phyloP scores from a whole-genome alignment of 2,329 filamentous ascomycete genomes.

The Achaetomium macrosporum region DNA sequence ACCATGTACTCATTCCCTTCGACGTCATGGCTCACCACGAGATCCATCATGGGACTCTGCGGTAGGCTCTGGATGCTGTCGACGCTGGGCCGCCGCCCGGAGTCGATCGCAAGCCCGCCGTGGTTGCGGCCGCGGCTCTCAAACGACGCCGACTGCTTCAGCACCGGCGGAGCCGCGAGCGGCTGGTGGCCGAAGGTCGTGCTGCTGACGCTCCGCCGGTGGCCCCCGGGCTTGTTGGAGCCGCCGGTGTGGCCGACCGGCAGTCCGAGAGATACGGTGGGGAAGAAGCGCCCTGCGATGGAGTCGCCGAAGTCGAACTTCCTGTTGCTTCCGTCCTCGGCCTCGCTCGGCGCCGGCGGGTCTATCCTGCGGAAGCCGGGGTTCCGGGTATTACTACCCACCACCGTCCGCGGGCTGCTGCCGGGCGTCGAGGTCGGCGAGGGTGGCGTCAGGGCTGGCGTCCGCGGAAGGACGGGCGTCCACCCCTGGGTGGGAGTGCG shows the following conservation, averaged over 20 bases:
- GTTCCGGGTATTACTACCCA: slow-evolving; percentile 6
- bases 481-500: slow-evolving; percentile 5
- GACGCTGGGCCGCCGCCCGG: slow-evolving; percentile 18
- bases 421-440: slow-evolving; percentile 15
- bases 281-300: slow-evolving; percentile 15
- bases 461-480: slow-evolving; percentile 8
- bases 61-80: slow-evolving; percentile 41
- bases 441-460: slow-evolving; percentile 7
- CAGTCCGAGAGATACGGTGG: not conserved
- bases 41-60: slow-evolving; percentile 46
- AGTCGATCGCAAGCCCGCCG: slow-evolving; percentile 16
- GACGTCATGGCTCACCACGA: slow-evolving; percentile 37
- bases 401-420: slow-evolving; percentile 21
- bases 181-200: slow-evolving; percentile 5
- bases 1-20: slow-evolving; percentile 38
- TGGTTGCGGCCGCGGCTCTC: slow-evolving; percentile 23
- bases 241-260: not conserved
- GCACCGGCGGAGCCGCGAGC: not conserved
- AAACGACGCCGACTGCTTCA: slow-evolving; percentile 19
- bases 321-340: not conserved
- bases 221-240: not conserved
- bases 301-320: slow-evolving; percentile 2
- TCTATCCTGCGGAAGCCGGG: slow-evolving; percentile 23
- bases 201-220: slow-evolving; percentile 17
- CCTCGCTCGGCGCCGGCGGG: slow-evolving; percentile 7